These are phyloP conservation scores for Chrysoporthe puriensis DNA, from an alignment of 2,329 filamentous ascomycete genomes.

Conservation along the genomic window DNA sequence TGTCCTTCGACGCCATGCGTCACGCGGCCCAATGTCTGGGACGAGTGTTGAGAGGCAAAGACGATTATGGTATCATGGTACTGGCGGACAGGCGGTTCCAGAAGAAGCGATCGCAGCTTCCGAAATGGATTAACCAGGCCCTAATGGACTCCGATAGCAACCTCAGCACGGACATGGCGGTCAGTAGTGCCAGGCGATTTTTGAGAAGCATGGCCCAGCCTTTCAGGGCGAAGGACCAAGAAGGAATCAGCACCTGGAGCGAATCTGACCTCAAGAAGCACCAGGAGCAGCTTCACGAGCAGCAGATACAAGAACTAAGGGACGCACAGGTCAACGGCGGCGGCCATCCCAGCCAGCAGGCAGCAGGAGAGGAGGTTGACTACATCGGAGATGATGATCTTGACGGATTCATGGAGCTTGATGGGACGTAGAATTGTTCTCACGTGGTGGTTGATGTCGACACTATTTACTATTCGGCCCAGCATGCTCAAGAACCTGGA, in stretches of 20 bases:
- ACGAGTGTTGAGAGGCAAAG: conserved; percentile 91
- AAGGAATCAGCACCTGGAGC: conserved; percentile 93
- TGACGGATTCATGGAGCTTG: conserved; percentile 57
- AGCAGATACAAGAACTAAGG: conserved; percentile 67
- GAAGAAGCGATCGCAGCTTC: conserved; percentile 87
- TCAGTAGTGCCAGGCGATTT: conserved; percentile 87
- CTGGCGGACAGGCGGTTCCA: conserved; percentile 91
- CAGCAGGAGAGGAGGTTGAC: conserved; percentile 41
- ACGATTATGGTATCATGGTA: conserved; percentile 99
- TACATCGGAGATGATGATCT: conserved; percentile 57
- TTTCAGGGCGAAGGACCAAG: conserved; percentile 80
- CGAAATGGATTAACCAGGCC: conserved; percentile 95
- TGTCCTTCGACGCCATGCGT: conserved; percentile 99
- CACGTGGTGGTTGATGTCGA: neutral
- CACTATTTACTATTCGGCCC: neutral
- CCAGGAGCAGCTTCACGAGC: conserved; percentile 74
- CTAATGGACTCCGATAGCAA: conserved; percentile 85
- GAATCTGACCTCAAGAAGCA: conserved; percentile 76
- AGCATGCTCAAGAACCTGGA: neutral
- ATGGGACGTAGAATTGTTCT: conserved; percentile 15
- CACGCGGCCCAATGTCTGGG: conserved; percentile 96
- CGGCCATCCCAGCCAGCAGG: conserved; percentile 20
- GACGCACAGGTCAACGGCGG: conserved; percentile 35
- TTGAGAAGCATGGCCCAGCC: conserved; percentile 90
- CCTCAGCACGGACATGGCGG: conserved; percentile 92